Evolutionary conservation across 768 basidiomycete genomes (phyloP), one percentile per base, ranked within the genome.

Genomic region (Panaeolus papilionaceus): DNA sequence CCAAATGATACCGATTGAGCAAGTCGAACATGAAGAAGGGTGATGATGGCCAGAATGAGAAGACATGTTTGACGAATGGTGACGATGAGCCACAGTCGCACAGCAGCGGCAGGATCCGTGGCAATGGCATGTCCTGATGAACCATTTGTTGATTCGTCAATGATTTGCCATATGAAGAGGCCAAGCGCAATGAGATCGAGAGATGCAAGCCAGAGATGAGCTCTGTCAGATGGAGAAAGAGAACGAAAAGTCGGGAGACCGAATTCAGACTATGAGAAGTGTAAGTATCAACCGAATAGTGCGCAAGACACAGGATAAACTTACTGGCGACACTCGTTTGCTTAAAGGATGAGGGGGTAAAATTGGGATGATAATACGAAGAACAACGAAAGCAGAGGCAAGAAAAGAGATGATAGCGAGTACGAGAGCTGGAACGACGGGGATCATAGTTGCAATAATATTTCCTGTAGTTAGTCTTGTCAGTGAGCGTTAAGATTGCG

Each of bases 321-420:
- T 68, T 73, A 92, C 92, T 64, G 91, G 91, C 76, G 88, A 84
- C 74, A 91, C 90, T 73, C 89, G 88, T 81, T 86, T 86, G 77
- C 90, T 92, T 75, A 92, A 81, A 33, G 90, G 89, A 71, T 88
- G 85, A 63, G 91, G 90, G 33, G 91, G 92, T 66, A 93, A 76
- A 76, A 92, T 88, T 68, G 92, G 90, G 75, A 92, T 82, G 73
- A 92, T 75, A 75, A 92, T 89, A 76, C 89, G 89, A 74, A 92
- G 86, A 79, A 93, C 86, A 73, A 92, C 85, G 74, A 92, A 92
- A 74, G 84, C 89, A 58, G 92, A 92, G 75, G 85, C 85, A 74
- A 88, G 75, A 81, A 93, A 91, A 64, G 92, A 92, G 72, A 91
- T 67, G 75, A 93, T 84, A 78, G 87, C 86, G 73, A 93, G 86